These are phyloP conservation scores for Trichocladium uniseriatum DNA, from an alignment of 495 filamentous ascomycete species.

Conservation along the genomic window DNA sequence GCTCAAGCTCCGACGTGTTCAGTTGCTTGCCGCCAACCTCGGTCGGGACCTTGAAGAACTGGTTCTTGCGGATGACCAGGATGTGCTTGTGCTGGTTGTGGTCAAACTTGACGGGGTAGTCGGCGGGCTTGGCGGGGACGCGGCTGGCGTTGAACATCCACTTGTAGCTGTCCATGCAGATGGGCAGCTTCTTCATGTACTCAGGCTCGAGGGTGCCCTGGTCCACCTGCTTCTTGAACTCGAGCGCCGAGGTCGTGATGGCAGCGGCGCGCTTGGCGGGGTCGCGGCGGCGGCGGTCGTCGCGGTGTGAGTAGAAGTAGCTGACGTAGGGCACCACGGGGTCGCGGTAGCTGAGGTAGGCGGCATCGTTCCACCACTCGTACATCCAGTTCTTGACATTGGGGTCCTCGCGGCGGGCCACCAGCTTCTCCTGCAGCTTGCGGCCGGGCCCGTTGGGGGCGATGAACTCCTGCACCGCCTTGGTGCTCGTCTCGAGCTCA, in stretches of 20 bases:
- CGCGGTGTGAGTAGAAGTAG: slow-evolving; percentile 98
- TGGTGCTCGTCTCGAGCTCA: slow-evolving; percentile 69
- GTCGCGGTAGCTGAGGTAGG: slow-evolving; percentile 88
- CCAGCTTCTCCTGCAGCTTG: slow-evolving; percentile 77
- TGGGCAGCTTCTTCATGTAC: slow-evolving; percentile 91
- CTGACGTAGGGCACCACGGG: slow-evolving; percentile 97
- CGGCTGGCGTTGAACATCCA: slow-evolving; percentile 98
- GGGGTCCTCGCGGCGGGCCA: slow-evolving; percentile 73
- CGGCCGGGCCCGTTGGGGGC: slow-evolving; percentile 73
- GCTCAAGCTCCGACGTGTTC: slow-evolving; percentile 77
- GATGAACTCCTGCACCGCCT: slow-evolving; percentile 75
- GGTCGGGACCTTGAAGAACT: slow-evolving; percentile 81
- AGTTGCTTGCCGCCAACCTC: slow-evolving; percentile 72
- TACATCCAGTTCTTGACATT: slow-evolving; percentile 86
- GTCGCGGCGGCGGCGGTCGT: slow-evolving; percentile 79
- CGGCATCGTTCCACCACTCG: slow-evolving; percentile 95
- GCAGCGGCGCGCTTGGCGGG: slow-evolving; percentile 90
- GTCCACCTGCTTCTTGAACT: slow-evolving; percentile 93
- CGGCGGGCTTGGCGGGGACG: slow-evolving; percentile 70
- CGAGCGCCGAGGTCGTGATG: slow-evolving; percentile 70
- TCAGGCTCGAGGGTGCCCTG: slow-evolving; percentile 79
- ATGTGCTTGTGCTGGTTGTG: slow-evolving; percentile 72
- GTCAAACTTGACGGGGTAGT: slow-evolving; percentile 76
- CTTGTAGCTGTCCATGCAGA: slow-evolving; percentile 95
- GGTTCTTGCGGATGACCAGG: slow-evolving; percentile 84